Percentiles rank a stretch among this genome's conserved stretches.
Conservation (phyloP, 2,329 filamentous ascomycete species). For the Fusarium duplospermum region DNA sequence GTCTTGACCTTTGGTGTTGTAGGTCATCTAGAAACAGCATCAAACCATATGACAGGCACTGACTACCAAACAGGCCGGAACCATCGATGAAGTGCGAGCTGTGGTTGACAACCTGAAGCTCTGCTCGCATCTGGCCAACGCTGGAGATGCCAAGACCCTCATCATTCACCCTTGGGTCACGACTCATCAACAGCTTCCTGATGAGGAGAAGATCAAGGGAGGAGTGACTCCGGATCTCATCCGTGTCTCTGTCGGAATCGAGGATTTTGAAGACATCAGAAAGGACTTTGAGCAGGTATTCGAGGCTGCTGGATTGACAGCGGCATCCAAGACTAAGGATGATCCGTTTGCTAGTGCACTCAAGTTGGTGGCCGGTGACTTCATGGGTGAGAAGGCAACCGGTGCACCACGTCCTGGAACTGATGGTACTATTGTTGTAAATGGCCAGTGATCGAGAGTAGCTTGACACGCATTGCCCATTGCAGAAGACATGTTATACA, state of each 20-base stretch:
- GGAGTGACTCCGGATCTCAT: conserved; percentile 66
- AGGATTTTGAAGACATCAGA: conserved; percentile 80
- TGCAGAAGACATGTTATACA: neutral
- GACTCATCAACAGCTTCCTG: conserved; percentile 73
- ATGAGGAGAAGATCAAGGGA: conserved; percentile 72
- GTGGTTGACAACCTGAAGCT: conserved; percentile 53
- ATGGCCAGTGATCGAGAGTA: neutral
- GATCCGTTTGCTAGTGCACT: neutral
- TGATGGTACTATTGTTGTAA: neutral
- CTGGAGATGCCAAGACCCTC: conserved; percentile 78
- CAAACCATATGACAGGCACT: neutral
- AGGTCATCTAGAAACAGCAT: neutral
- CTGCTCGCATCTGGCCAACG: conserved; percentile 68
- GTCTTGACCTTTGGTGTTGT: conserved; percentile 73
- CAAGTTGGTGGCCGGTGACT: neutral
- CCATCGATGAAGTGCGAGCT: neutral
- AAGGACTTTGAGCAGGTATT: conserved; percentile 72
- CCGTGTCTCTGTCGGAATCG: conserved; percentile 56
- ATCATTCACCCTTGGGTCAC: conserved; percentile 80
- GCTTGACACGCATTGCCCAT: no score
- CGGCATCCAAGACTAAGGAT: neutral
- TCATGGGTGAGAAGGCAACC: neutral
- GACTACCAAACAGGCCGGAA: neutral
- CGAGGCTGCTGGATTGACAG: neutral
- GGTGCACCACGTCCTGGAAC: neutral